Evolutionary conservation across 345 rosid species (phyloP).

Genomic region (Physaria fendleri): DNA sequence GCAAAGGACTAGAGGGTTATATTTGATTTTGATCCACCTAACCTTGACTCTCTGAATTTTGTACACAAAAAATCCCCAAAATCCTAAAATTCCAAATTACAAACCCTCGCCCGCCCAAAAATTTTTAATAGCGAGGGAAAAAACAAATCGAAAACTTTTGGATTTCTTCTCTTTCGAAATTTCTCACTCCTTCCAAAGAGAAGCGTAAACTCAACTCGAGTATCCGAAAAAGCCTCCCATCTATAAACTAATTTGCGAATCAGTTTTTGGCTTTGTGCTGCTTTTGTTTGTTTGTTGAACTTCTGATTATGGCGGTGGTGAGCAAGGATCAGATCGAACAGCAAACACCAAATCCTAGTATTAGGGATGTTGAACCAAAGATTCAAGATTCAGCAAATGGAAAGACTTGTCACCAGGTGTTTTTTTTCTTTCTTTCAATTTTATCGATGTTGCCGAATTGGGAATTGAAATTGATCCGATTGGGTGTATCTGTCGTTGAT

Average conservation of each 20-base stretch:
- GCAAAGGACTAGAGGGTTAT: too few relatives aligned
- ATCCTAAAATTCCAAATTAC: too few relatives aligned
- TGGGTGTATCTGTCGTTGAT: not conserved
- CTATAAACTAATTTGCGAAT: not conserved
- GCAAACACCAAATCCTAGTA: slow-evolving; percentile 37
- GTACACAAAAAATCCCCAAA: too few relatives aligned
- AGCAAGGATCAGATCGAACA: slow-evolving; percentile 5
- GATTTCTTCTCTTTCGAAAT: not conserved
- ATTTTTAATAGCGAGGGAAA: not conserved
- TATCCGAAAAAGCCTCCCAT: not conserved
- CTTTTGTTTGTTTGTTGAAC: not conserved
- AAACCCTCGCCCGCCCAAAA: not conserved
- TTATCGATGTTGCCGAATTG: not conserved
- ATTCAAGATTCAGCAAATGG: slow-evolving; percentile 41
- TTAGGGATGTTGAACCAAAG: slow-evolving; percentile 26
- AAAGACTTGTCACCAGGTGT: slow-evolving; percentile 71
- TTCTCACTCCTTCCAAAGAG: not conserved
- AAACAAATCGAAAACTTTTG: not conserved
- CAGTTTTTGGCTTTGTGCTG: not conserved
- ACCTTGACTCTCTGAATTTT: too few relatives aligned
- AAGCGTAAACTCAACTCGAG: not conserved
- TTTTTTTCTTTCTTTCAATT: not conserved
- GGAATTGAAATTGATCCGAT: not conserved
- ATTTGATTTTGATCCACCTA: too few relatives aligned
- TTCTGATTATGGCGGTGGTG: slow-evolving; percentile 8